Conservation (phyloP, 2,329 filamentous ascomycete species). For the Zasmidium angulare region DNA sequence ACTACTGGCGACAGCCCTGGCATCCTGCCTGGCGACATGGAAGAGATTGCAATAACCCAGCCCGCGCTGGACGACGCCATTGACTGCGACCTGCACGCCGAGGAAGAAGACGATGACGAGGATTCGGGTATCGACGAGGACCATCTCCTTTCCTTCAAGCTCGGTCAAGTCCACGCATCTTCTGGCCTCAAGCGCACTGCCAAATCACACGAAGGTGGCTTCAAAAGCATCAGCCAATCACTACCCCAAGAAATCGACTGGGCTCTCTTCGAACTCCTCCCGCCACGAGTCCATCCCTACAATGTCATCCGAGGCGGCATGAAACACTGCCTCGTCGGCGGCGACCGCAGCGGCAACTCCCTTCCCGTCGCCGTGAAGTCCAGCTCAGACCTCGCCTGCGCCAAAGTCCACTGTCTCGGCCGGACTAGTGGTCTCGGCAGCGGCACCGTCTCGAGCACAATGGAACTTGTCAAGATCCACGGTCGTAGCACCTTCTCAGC, state of each 20-base stretch:
- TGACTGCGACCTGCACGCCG: conserved; percentile 72
- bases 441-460: conserved; percentile 72
- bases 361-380: conserved; percentile 52
- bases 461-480: conserved; percentile 84
- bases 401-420: conserved; percentile 83
- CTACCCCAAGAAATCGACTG: conserved; percentile 90
- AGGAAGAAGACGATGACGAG: conserved; percentile 68
- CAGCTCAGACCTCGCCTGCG: conserved; percentile 66
- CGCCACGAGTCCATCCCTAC: conserved; percentile 66
- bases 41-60: conserved; percentile 81
- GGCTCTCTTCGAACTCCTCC: conserved; percentile 81
- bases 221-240: conserved; percentile 57
- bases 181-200: conserved; percentile 73
- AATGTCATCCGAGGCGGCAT: conserved; percentile 66
- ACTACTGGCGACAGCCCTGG: conserved; percentile 70
- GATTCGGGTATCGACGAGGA: conserved; percentile 79
- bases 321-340: conserved; percentile 34
- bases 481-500: conserved; percentile 79
- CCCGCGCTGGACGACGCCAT: conserved; percentile 74
- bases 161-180: conserved; percentile 85
- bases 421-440: conserved; percentile 81
- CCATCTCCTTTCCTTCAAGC: conserved; percentile 72
- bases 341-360: conserved; percentile 37
- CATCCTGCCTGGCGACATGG: conserved; percentile 70
- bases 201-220: conserved; percentile 31